Conservation (phyloP, 2,329 filamentous ascomycete species). For the Monosporascus sp. region DNA sequence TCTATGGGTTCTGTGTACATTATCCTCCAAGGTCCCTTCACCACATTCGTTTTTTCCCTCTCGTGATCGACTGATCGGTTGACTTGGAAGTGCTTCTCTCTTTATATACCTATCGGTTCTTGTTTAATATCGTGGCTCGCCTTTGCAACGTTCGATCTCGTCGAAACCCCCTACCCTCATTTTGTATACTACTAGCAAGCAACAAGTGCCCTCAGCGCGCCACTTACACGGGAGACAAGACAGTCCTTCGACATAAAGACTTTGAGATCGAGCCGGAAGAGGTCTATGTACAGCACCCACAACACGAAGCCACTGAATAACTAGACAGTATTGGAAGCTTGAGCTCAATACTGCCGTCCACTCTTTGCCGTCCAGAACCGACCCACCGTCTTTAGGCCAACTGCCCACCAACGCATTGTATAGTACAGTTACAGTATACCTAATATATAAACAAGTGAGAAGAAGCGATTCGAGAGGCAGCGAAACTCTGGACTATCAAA, state of each 20-base stretch:
- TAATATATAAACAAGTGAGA: constrained; percentile 25
- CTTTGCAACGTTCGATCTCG: constrained; percentile 25
- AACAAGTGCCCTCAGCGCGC: constrained; percentile 13
- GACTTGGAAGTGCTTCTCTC: constrained; percentile 25
- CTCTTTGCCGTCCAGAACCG: constrained; percentile 28
- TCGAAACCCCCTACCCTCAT: constrained; percentile 30
- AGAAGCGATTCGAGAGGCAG: constrained; percentile 6
- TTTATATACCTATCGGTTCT: constrained; percentile 30
- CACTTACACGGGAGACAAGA: constrained; percentile 20
- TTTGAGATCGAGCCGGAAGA: constrained; percentile 12
- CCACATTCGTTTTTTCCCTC: constrained; percentile 26
- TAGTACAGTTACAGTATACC: constrained; percentile 25
- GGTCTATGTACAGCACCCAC: constrained; percentile 25
- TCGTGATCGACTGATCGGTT: constrained; percentile 31
- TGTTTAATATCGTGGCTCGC: constrained; percentile 28
- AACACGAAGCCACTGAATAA: constrained; percentile 19
- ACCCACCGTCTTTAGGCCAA: constrained; percentile 32
- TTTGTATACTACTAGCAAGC: constrained; percentile 23
- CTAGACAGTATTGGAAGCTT: constrained; percentile 20
- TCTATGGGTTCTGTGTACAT: constrained; percentile 26
- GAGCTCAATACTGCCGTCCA: constrained; percentile 24
- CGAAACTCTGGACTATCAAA: neutral
- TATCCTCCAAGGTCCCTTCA: constrained; percentile 29
- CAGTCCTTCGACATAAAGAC: constrained; percentile 6
- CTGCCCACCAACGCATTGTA: constrained; percentile 26